Percentiles rank a stretch among this genome's conserved stretches.
phyloP scores from a whole-genome alignment of 2,329 filamentous ascomycete genomes.

The Colletotrichum camelliae region DNA sequence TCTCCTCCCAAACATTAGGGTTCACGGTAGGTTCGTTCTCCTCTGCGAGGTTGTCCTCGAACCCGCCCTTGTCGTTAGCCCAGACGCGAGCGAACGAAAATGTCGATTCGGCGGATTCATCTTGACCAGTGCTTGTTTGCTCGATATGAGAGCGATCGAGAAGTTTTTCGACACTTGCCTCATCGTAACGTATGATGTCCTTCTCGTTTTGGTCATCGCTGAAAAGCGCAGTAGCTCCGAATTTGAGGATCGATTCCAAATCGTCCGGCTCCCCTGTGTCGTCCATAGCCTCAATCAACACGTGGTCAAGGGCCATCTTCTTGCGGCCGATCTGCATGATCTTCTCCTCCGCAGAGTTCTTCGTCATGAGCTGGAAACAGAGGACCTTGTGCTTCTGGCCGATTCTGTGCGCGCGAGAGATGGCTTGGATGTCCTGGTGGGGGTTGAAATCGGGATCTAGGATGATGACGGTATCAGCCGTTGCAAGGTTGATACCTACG shows the following conservation, averaged over 20 bases:
- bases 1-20: constrained; percentile 85
- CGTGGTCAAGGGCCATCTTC: constrained; percentile 95
- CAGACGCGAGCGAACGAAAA: constrained; percentile 93
- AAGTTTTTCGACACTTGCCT: constrained; percentile 82
- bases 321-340: constrained; percentile 95
- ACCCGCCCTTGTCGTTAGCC: constrained; percentile 77
- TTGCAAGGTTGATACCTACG: constrained; percentile 96
- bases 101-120: constrained; percentile 73
- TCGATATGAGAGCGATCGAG: constrained; percentile 87
- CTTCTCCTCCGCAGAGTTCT: constrained; percentile 88
- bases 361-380: constrained; percentile 93
- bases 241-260: constrained; percentile 84
- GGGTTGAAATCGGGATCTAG: constrained; percentile 97
- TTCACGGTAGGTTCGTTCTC: constrained; percentile 60
- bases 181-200: constrained; percentile 81
- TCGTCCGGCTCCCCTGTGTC: constrained; percentile 82
- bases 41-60: constrained; percentile 67
- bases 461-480: constrained; percentile 97
- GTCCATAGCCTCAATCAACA: constrained; percentile 91
- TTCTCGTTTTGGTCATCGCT: constrained; percentile 69
- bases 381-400: constrained; percentile 96
- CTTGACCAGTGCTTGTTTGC: constrained; percentile 67
- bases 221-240: constrained; percentile 88
- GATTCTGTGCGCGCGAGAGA: constrained; percentile 93
- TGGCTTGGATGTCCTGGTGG: constrained; percentile 94